These are phyloP conservation scores for Balamuthia mandrillaris DNA, from an alignment of 208 protist species.

Conservation along the genomic window DNA sequence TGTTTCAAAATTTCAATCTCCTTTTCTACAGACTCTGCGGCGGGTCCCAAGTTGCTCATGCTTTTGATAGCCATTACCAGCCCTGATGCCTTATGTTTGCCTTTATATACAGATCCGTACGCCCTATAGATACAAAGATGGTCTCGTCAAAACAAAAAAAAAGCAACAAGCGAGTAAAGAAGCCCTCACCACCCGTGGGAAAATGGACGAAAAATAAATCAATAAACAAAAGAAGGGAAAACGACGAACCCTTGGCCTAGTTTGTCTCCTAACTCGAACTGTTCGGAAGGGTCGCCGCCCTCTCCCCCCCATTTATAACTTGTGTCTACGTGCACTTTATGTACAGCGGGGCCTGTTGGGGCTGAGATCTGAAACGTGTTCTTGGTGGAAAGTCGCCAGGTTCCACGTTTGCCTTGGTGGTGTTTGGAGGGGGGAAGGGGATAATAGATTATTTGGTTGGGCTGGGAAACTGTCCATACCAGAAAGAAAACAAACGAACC, in stretches of 20 bases:
- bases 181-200: not conserved
- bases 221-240: not conserved
- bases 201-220: not conserved
- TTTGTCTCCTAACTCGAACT: slow-evolving; percentile 1
- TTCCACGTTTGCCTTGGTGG: no score
- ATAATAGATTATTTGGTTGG: no score
- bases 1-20: slow-evolving; percentile 20
- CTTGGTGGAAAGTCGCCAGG: no score
- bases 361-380: no score
- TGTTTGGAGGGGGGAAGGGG: no score
- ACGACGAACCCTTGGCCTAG: not conserved
- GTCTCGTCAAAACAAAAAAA: no score
- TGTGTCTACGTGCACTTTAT: not conserved
- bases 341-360: not conserved
- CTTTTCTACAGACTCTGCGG: slow-evolving; percentile 12
- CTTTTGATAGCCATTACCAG: not conserved
- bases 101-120: not conserved
- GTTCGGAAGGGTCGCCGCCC: not conserved
- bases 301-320: not conserved
- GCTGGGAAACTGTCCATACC: no score
- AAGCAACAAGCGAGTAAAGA: not conserved
- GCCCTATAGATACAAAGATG: not conserved
- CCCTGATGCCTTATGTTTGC: not conserved
- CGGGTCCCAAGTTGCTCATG: not conserved
- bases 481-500: no score